Evolutionary conservation across 1,139 yeast species (phyloP), one percentile per base, ranked within the genome.

Genomic region (Zygosaccharomyces pseudobailii): DNA sequence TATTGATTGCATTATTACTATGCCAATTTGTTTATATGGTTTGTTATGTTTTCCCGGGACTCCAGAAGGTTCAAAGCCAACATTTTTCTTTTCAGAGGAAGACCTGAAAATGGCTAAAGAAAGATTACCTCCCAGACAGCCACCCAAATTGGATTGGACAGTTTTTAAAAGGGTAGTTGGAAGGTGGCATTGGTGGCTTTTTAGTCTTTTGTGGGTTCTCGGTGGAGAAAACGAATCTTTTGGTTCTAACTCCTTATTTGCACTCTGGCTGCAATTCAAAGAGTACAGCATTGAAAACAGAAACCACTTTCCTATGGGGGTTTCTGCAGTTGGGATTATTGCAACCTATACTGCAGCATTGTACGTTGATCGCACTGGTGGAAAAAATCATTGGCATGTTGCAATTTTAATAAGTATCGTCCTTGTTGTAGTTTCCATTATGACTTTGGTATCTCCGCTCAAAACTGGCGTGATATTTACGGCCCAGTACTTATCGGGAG

Each of bases 151-250:
- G 22, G 68, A 71, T 51, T 61, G 65, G 63, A 51, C 71, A 5
- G 55, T 71, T 8, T 28, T 70, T 40, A 62, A 61, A 46, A 62
- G 76, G 48, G 71, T 72, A 2, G 52, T 68, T 43, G 72, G 71
- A 1, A 62, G 62, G 30, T 74, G 76, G 77, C 72, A 70, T 46
- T 74, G 74, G 74, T 73, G 70, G 66, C 46, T 69, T 4, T 71
- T 74, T 22, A 39, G 43, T 40, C 39, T 44, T 27, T 17, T 44
- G 28, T 44, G 47, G 47, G 70, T 71, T 2, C 56, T 73, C 43
- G 78, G 75, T 1, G 79, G 79, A 33, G 77, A 72, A 56, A 74
- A 73, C 55, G 76, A 73, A 55, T 71, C 76, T 8, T 73, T 61
- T 55, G 66, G 69, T 9, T 62, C 72, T 17, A 74, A 74, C 55